Evolutionary conservation across 2,329 filamentous ascomycete genomes (phyloP).

Genomic region (Xylariales sp.): DNA sequence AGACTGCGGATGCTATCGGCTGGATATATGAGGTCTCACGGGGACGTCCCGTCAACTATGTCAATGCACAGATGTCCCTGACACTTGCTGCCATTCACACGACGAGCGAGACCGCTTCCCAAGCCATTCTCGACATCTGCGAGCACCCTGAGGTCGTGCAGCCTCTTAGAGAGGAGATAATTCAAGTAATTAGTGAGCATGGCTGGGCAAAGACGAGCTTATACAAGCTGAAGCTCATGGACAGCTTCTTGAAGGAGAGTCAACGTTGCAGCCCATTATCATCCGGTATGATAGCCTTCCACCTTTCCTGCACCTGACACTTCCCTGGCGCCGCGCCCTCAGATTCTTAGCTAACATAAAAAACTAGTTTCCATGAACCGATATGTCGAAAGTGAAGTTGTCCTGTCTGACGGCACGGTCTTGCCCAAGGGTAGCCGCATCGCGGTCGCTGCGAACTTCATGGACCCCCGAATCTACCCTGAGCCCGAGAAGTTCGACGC

Average conservation of each 20-base stretch:
- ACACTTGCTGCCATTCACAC: constrained; percentile 37
- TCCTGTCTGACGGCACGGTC: constrained; percentile 22
- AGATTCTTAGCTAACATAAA: constrained; percentile 4
- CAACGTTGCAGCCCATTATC: constrained; percentile 24
- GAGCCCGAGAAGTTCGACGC: constrained; percentile 25
- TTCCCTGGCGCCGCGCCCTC: too few species aligned
- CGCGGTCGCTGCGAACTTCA: constrained; percentile 22
- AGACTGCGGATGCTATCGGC: constrained; percentile 33
- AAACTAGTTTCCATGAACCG: constrained; percentile 25
- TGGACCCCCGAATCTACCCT: constrained; percentile 19
- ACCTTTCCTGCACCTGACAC: too few species aligned
- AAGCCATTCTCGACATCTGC: constrained; percentile 38
- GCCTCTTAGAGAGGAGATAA: constrained; percentile 39
- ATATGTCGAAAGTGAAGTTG: constrained; percentile 18
- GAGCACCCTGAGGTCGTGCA: constrained; percentile 37
- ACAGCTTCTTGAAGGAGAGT: constrained; percentile 37
- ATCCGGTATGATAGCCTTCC: constrained; percentile 18
- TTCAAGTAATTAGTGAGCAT: constrained; percentile 22
- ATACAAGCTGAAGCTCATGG: constrained; percentile 30
- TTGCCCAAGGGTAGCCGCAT: constrained; percentile 22
- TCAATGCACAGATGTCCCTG: constrained; percentile 28
- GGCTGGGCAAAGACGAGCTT: constrained; percentile 28
- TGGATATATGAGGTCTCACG: constrained; percentile 36
- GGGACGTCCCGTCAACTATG: constrained; percentile 25
- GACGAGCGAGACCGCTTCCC: constrained; percentile 30